A percentile compares a stretch with the other conserved stretches of the same genome.
Conservation (phyloP, 768 basidiomycete species). For the Dictyophora rubrovolvata region DNA sequence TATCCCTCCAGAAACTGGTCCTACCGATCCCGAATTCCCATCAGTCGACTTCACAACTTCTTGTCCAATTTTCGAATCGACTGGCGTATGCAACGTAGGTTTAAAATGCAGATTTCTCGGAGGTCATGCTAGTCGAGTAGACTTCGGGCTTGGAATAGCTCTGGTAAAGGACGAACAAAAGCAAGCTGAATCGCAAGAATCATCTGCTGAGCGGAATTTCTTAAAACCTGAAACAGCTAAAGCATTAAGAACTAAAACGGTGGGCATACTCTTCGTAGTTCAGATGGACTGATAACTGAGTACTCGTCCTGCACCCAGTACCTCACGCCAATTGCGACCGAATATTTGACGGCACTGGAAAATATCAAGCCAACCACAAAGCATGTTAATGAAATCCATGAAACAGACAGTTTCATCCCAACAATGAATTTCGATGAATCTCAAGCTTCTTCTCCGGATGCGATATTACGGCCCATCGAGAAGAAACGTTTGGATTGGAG, state of each 20-base stretch:
- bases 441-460: constrained; percentile 55
- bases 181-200: constrained; percentile 35
- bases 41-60: constrained; percentile 36
- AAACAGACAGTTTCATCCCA: constrained; percentile 9
- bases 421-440: constrained; percentile 15
- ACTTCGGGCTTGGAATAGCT: constrained; percentile 30
- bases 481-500: constrained; percentile 83
- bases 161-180: constrained; percentile 50
- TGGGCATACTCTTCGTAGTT: constrained; percentile 19
- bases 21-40: constrained; percentile 20
- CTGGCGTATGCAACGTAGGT: constrained; percentile 73
- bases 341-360: constrained; percentile 48
- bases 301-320: constrained; percentile 34
- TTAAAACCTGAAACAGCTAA: constrained; percentile 47
- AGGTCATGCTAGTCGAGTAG: constrained; percentile 50
- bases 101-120: constrained; percentile 89
- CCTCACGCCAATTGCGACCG: constrained; percentile 49
- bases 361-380: constrained; percentile 10
- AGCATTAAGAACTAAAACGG: constrained; percentile 59
- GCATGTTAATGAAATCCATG: constrained; percentile 14
- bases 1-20: constrained; percentile 15
- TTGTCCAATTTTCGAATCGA: constrained; percentile 60
- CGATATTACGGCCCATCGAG: constrained; percentile 60
- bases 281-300: not conserved
- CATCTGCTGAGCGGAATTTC: constrained; percentile 61